These are phyloP conservation scores for Trichoderma harzianum DNA, from an alignment of 2,329 filamentous ascomycete species.

Conservation along the genomic window DNA sequence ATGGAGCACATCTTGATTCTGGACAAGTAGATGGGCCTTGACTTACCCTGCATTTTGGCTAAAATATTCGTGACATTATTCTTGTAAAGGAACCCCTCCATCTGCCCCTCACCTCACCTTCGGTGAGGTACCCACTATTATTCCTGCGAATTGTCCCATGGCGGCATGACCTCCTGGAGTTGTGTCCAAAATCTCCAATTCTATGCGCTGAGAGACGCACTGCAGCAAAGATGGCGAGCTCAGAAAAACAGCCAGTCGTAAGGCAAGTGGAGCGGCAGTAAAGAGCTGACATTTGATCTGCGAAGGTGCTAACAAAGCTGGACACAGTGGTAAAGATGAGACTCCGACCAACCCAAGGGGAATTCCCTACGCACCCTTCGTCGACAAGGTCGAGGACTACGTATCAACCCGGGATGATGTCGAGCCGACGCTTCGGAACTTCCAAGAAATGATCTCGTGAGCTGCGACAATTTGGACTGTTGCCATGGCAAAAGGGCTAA, in stretches of 20 bases:
- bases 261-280: constrained; percentile 28
- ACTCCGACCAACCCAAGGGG: constrained; percentile 73
- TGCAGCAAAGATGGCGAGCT: constrained; percentile 38
- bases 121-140: constrained; percentile 28
- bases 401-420: constrained; percentile 74
- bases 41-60: neutral
- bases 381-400: constrained; percentile 87
- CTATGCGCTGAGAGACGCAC: constrained; percentile 20
- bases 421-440: constrained; percentile 74
- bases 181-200: constrained; percentile 20
- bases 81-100: constrained; percentile 27
- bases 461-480: constrained; percentile 24
- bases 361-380: constrained; percentile 80
- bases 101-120: constrained; percentile 24
- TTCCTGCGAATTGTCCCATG: constrained; percentile 9
- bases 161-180: constrained; percentile 26
- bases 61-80: neutral
- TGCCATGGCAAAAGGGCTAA: constrained; percentile 16
- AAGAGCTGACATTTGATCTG: neutral
- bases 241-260: constrained; percentile 37
- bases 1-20: neutral
- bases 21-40: neutral
- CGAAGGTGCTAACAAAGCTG: constrained; percentile 2
- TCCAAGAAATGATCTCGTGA: constrained; percentile 93
- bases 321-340: constrained; percentile 40